phyloP scores from a whole-genome alignment of 1,284 basidiomycete genomes.

The Flammula alnicola region DNA sequence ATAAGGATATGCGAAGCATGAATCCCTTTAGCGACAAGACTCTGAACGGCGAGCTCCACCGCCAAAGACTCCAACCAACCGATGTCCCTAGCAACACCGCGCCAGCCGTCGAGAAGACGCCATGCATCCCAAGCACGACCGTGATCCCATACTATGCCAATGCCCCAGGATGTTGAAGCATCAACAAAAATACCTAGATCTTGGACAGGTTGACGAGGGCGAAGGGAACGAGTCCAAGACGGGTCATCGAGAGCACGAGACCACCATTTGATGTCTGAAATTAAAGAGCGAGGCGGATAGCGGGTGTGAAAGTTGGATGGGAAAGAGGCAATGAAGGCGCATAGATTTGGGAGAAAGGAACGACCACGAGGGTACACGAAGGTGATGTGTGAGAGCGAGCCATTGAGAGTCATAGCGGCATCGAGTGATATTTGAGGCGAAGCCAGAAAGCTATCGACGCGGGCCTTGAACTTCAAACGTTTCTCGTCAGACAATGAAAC shows the following conservation, averaged over 20 bases:
- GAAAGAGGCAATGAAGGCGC: slow-evolving; percentile 25
- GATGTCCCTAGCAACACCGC: slow-evolving; percentile 29
- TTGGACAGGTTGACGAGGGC: slow-evolving; percentile 3
- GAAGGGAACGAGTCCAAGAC: slow-evolving; percentile 13
- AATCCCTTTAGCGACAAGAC: slow-evolving; percentile 11
- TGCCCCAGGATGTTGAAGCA: slow-evolving; percentile 39
- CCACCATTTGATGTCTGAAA: slow-evolving; percentile 37
- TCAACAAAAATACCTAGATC: slow-evolving; percentile 32
- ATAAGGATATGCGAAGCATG: slow-evolving; percentile 22
- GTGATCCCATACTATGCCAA: slow-evolving; percentile 37
- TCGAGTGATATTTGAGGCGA: not conserved
- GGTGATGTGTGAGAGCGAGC: slow-evolving; percentile 31
- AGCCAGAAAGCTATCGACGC: not conserved
- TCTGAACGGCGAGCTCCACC: slow-evolving; percentile 27
- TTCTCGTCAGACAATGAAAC: slow-evolving; percentile 32
- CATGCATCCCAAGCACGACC: slow-evolving; percentile 27
- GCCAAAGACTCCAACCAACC: slow-evolving; percentile 37
- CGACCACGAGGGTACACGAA: slow-evolving; percentile 31
- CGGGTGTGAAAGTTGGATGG: slow-evolving; percentile 7
- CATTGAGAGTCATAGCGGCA: slow-evolving; percentile 9
- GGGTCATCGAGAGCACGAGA: not conserved
- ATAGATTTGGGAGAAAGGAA: slow-evolving; percentile 17
- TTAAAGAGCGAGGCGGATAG: slow-evolving; percentile 19
- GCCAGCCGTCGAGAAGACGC: slow-evolving; percentile 20
- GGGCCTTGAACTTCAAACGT: slow-evolving; percentile 21